Percentiles rank a stretch among this genome's conserved stretches.
phyloP scores from a whole-genome alignment of 805 yeast species.

The Nakazawaea wickerhamii region DNA sequence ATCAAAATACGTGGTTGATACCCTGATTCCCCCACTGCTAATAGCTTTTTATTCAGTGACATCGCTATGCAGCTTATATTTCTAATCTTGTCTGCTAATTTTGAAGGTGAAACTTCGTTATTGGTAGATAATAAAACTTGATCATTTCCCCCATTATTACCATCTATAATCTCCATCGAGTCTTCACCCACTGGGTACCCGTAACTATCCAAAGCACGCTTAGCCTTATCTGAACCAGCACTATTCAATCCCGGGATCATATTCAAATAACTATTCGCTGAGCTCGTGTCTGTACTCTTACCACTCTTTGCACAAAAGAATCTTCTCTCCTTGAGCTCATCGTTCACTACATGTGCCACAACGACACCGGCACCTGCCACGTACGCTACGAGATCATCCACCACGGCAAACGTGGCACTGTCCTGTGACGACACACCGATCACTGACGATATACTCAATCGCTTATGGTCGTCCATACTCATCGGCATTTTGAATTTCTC shows the following conservation, averaged over 20 bases:
- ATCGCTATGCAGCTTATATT: constrained; percentile 53
- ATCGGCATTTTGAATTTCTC: not conserved
- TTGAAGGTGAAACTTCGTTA: constrained; percentile 15
- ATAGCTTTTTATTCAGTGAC: constrained; percentile 44
- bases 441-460: constrained; percentile 27
- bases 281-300: constrained; percentile 10
- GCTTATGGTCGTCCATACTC: not conserved
- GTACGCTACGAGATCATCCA: constrained; percentile 41
- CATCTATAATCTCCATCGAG: constrained; percentile 19
- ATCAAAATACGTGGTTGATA: constrained; percentile 60
- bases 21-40: constrained; percentile 71
- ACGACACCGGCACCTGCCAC: constrained; percentile 59
- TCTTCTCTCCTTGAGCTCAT: constrained; percentile 30
- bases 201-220: constrained; percentile 24
- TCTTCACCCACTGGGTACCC: constrained; percentile 30
- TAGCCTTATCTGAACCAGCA: constrained; percentile 12
- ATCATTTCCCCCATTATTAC: constrained; percentile 1
- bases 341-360: constrained; percentile 30
- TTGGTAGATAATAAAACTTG: no score
- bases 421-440: constrained; percentile 45
- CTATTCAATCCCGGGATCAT: constrained; percentile 18
- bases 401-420: constrained; percentile 34
- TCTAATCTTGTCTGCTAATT: constrained; percentile 35
- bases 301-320: constrained; percentile 46
- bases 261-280: constrained; percentile 28